phyloP scores from a whole-genome alignment of 768 basidiomycete genomes.

The Phlebiopsis flavidoalba region DNA sequence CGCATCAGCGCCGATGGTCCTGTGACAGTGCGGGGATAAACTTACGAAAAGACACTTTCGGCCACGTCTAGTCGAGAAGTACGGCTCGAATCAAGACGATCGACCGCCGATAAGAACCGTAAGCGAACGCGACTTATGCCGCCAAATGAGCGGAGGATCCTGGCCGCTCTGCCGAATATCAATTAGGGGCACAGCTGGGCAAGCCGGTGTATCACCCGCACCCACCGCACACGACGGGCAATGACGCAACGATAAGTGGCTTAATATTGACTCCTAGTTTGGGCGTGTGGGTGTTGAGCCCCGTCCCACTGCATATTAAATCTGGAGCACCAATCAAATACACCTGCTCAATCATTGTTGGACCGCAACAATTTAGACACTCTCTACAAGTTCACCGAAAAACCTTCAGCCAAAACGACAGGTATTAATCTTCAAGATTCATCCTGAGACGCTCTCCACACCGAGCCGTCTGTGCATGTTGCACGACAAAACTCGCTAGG shows the following conservation, averaged over 20 bases:
- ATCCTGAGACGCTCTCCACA: background rate
- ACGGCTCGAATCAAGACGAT: background rate
- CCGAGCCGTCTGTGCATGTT: background rate
- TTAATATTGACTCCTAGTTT: background rate
- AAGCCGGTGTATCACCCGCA: background rate
- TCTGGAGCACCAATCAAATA: background rate
- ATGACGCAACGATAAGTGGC: background rate
- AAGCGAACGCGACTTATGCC: background rate
- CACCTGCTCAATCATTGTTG: background rate
- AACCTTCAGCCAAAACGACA: too few relatives aligned
- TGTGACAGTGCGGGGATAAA: background rate
- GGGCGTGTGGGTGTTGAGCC: background rate
- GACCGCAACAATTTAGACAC: background rate
- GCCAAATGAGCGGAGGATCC: background rate
- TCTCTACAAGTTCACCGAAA: too few relatives aligned
- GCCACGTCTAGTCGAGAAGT: background rate
- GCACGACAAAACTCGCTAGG: background rate
- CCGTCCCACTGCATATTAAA: too few relatives aligned
- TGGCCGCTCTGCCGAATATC: background rate
- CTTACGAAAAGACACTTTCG: background rate
- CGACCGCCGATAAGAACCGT: background rate
- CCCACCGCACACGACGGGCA: background rate
- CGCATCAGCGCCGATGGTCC: too few relatives aligned
- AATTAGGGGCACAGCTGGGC: background rate
- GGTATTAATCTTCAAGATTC: background rate